Evolutionary conservation across 768 basidiomycete genomes (phyloP), one percentile per base, ranked within the genome.

Genomic region (Suillus paluster): DNA sequence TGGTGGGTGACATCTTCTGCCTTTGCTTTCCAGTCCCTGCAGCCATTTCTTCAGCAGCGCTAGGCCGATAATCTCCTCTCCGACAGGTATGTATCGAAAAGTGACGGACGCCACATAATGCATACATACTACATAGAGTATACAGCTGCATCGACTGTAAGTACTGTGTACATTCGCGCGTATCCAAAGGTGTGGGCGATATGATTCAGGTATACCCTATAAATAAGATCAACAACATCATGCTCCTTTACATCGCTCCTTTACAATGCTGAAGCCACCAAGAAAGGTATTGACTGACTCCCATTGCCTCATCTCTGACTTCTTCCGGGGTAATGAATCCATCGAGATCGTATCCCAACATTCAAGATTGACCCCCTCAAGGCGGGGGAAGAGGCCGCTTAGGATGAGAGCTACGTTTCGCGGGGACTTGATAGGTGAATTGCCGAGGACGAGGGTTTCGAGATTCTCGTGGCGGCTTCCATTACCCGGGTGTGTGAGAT

Each of bases 31-130:
- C 38, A 30, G 41, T 36, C n/a, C 57, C 23, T 53, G 61, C 64
- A 45, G 39, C 46, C 15, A 54, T 19, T 10, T 69, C 64, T 38
- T 73, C 74, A 6, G 66, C 65, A 11, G 71, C 71, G 34, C 72
- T 63, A 1, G 90, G 89, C 61, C 85, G 77, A 64, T 91, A 91
- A 70, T 91, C 86, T 90, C 89, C 1, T 79, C 82, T 27, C 76
- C 70, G 0, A 83, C 79, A 0, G 76, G 74, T 57, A 91, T 85
- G 63, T 83, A 68, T 42, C 71, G 60, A 1, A 70, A 74, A 0
- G 88, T 83, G 0, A 82, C 85, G 58, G 88, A 88, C 2, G 82
- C 85, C 39, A 90, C 78, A 65, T 87, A 89, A 0, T 86, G 87
- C 69, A 81, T 82, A 19, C 86, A 84, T 66, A 79, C 30, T 30